Base-by-base conservation (phyloP, 257 asterid species). In the Perilla frutescens region DNA sequence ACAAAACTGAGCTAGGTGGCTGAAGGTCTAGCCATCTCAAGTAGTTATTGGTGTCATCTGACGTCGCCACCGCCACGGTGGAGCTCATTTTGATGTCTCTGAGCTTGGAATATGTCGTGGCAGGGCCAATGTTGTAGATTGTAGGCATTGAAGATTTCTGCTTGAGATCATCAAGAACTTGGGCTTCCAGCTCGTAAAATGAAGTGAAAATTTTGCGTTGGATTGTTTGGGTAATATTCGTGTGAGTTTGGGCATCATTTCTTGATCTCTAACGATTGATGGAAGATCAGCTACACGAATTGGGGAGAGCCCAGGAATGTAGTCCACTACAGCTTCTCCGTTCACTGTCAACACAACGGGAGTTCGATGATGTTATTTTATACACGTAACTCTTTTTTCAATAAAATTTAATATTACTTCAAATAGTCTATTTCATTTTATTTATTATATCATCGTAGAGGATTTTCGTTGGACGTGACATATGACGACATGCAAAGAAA, bases 261-360 rank as follows among this genome's bases (percentile, higher is more conserved):
- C 56, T 9, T 59, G 64, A 47, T 68, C 41, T 12, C 59, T 68
- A 14, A 86, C 0, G n/a, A 72, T n/a, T 3, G 66, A 45, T 0
- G 91, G 93, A 63, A 83, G 84, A 70, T 77, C 87, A 44, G 66
- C 72, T 4, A 84, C 4, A 10, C 81, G 79, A 53, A 78, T 43
- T 4, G 90, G 76, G 9, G 88, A 34, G 40, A 91, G 72, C 50
- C 93, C 96, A 0, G 93, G 91, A 11, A 88, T 80, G 77, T 82
- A 81, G 53, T 84, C 86, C 7, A 85, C 73, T 7, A 78, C 48
- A 0, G 62, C 85, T 3, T 85, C 80, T 49, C 83, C 84, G 66
- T 69, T 81, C n/a, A 57, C 92, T 85, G 83, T n/a, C 3, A 78
- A n/a, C 29, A 78, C 71, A 47, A 66, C 14, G 3, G 82, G 80